These are phyloP conservation scores for Thielaviopsis cerberus DNA, from an alignment of 2,329 filamentous ascomycete species.

Conservation along the genomic window DNA sequence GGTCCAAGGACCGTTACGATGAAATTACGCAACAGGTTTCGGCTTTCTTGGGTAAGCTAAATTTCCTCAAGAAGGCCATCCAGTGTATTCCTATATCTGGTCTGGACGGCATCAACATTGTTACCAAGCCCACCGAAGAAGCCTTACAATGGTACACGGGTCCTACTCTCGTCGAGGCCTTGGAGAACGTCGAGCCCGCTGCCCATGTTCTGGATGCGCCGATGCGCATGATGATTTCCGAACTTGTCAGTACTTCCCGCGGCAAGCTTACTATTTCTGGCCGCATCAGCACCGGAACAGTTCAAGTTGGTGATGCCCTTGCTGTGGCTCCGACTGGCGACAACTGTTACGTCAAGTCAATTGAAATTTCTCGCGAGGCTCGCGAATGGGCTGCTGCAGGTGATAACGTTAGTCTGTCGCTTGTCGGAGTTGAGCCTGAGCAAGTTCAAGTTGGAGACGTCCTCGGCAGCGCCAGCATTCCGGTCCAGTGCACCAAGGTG, in stretches of 20 bases:
- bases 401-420: constrained; percentile 69
- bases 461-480: constrained; percentile 49
- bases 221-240: constrained; percentile 68
- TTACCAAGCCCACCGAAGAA: constrained; percentile 24
- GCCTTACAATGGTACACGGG: constrained; percentile 64
- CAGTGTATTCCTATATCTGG: constrained; percentile 82
- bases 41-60: constrained; percentile 63
- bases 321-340: constrained; percentile 59
- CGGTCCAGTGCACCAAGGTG: constrained; percentile 50
- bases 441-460: constrained; percentile 75
- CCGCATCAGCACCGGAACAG: constrained; percentile 62
- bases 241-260: constrained; percentile 64
- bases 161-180: constrained; percentile 58
- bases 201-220: constrained; percentile 54
- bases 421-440: constrained; percentile 67
- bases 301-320: constrained; percentile 70
- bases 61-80: constrained; percentile 65
- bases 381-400: constrained; percentile 85
- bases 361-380: constrained; percentile 56
- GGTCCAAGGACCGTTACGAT: constrained; percentile 67
- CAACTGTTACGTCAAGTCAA: constrained; percentile 63
- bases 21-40: constrained; percentile 71
- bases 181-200: constrained; percentile 63
- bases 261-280: constrained; percentile 75
- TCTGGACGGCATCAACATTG: constrained; percentile 73